Evolutionary conservation across 176 grass and related monocot genomes (phyloP).

Genomic region (Panicum miliaceum): DNA sequence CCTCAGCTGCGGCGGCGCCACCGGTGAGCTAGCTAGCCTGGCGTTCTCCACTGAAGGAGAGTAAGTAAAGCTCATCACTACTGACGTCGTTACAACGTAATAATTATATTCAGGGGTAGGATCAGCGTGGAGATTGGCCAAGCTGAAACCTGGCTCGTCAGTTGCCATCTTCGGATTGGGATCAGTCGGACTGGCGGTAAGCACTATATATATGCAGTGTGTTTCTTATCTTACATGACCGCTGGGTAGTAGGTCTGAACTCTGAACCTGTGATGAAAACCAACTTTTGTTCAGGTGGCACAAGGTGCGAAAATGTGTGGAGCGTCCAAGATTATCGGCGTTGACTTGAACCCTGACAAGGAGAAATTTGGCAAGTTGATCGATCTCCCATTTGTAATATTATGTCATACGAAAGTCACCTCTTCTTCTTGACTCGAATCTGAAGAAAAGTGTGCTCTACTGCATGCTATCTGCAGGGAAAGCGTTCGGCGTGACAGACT

Average conservation of each 20-base stretch:
- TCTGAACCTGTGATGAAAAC: no score
- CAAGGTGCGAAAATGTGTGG: constrained; percentile 70
- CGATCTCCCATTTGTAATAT: no score
- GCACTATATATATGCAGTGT: background rate
- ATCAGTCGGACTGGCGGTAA: constrained; percentile 67
- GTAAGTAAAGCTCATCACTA: no score
- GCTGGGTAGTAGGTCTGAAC: no score
- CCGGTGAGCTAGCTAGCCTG: constrained; percentile 38
- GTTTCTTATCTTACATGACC: no score
- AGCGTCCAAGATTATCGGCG: constrained; percentile 57
- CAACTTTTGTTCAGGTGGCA: constrained; percentile 43
- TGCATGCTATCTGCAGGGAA: constrained; percentile 46
- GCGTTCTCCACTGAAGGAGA: no score
- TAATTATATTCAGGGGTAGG: constrained; percentile 64
- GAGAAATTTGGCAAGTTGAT: constrained; percentile 42
- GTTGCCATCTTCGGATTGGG: constrained; percentile 76
- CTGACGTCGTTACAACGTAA: background rate
- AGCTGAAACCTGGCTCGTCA: constrained; percentile 53
- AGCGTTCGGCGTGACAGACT: constrained; percentile 55
- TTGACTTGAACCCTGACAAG: constrained; percentile 66
- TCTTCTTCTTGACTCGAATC: background rate
- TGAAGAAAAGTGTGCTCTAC: background rate
- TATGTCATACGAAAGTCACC: no score
- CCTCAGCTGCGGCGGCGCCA: constrained; percentile 68
- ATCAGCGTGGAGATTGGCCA: constrained; percentile 70